phyloP scores from a whole-genome alignment of 495 filamentous ascomycete species.

The Staphylotrichum tortipilum region DNA sequence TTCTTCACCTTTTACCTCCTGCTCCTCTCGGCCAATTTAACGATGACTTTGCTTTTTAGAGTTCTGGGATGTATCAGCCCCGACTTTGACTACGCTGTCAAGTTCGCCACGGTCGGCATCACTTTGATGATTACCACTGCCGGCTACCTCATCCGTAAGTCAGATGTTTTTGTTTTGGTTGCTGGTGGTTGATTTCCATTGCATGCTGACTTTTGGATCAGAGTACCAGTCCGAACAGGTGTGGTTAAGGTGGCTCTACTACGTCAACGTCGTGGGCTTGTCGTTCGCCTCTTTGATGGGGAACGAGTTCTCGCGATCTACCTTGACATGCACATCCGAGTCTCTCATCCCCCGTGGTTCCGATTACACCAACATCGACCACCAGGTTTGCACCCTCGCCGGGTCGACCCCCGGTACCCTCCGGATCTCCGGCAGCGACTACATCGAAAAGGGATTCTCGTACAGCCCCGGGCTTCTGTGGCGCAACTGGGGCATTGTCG shows the following conservation, averaged over 20 bases:
- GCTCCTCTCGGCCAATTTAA: conserved; percentile 60
- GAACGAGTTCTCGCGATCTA: conserved; percentile 63
- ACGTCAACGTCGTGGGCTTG: conserved; percentile 67
- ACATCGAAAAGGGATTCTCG: conserved; percentile 54
- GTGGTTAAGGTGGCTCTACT: conserved; percentile 78
- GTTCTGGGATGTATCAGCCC: conserved; percentile 71
- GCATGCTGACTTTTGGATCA: background rate
- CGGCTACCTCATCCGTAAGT: conserved; percentile 61
- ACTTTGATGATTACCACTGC: conserved; percentile 70
- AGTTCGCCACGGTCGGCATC: conserved; percentile 67
- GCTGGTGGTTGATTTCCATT: background rate
- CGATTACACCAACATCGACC: conserved; percentile 53
- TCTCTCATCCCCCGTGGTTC: conserved; percentile 58
- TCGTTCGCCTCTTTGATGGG: conserved; percentile 71
- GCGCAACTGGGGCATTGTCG: conserved; percentile 69
- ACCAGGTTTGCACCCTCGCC: conserved; percentile 67
- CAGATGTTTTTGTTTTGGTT: background rate
- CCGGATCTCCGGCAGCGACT: conserved; percentile 50
- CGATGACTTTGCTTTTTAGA: conserved; percentile 74
- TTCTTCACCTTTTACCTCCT: conserved; percentile 75
- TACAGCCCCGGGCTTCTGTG: conserved; percentile 56
- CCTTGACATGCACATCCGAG: conserved; percentile 54
- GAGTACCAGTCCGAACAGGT: conserved; percentile 57
- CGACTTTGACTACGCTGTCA: conserved; percentile 79
- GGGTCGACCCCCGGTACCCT: conserved; percentile 56